Base-by-base conservation (phyloP, 148 eudicot species). In the Mesembryanthemum crystallinum region DNA sequence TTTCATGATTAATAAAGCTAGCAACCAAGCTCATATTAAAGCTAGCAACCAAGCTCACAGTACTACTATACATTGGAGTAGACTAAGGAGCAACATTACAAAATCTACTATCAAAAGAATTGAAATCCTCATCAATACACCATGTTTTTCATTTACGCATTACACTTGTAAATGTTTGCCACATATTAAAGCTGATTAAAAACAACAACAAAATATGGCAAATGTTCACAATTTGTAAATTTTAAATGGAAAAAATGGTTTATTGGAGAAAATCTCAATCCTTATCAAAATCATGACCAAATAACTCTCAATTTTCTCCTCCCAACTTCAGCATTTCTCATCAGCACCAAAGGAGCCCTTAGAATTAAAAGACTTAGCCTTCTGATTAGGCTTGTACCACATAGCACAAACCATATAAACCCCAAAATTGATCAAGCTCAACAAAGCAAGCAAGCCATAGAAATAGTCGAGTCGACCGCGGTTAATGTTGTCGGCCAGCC, bases 401-500 rank as follows among this genome's bases (percentile, higher is more conserved):
- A 78, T 60, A 1, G 92, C 94, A 86, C 86, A 88, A 65, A 86
- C n/a, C 32, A 87, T 51, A 52, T 87, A 92, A 6, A 82, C 66
- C 64, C 29, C 84, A 55, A 87, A 86, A 47, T 92, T 87, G 15
- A 92, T 45, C 12, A 80, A 30, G 63, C 91, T 84, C 1, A 90
- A 73, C 32, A 85, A 17, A 37, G 89, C 85, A 35, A 92, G 42
- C 39, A 90, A 79, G 27, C 83, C 78, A 69, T 92, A 92, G 78
- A 92, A 92, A 23, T 32, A 80, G 68, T 92, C 95, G 35, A 92
- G 90, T 68, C 88, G 82, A 15, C 95, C 97, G 14, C 79, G 37
- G 82, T 92, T 89, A 14, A 92, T 90, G 52, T 85, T 87, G 28
- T 86, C 88, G 5, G 89, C 89, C 2, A 92, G 73, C 97, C 95